Percentiles rank a stretch among this genome's conserved stretches.
Evolutionary conservation across 73 alveolate species (phyloP).

Genomic region (Paramecium biaurelia): DNA sequence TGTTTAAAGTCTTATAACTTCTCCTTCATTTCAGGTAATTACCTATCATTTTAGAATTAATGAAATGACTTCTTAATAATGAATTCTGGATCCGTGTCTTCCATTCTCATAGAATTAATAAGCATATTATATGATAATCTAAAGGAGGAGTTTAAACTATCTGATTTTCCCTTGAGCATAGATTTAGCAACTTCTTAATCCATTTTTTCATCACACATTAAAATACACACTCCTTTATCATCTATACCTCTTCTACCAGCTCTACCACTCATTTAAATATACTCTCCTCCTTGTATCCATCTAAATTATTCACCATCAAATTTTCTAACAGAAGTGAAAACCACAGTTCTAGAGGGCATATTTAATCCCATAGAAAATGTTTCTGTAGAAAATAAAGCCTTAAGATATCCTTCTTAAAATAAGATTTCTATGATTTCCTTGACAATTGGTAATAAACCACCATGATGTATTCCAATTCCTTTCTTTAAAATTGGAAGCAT

Average conservation of each 20-base stretch:
- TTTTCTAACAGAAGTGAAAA: conserved; percentile 96
- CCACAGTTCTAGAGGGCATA: conserved; percentile 99
- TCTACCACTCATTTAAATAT: conserved; percentile 99
- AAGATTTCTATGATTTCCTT: conserved; percentile 97
- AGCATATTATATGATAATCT: conserved; percentile 97
- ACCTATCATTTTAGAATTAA: conserved; percentile 96
- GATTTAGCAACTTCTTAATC: conserved; percentile 98
- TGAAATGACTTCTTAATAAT: conserved; percentile 94
- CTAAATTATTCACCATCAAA: conserved; percentile 99
- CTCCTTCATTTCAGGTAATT: conserved; percentile 83
- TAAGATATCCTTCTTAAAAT: conserved; percentile 96
- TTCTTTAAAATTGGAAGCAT: conserved; percentile 92
- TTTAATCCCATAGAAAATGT: conserved; percentile 99
- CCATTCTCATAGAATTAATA: conserved; percentile 93
- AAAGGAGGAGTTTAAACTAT: conserved; percentile 96
- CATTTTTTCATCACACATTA: conserved; percentile 96
- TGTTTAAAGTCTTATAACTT: conserved; percentile 68
- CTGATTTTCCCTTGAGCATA: conserved; percentile 97
- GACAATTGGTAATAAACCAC: conserved; percentile 99
- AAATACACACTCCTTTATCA: conserved; percentile 96
- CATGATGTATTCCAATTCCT: conserved; percentile 99
- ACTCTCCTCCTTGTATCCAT: conserved; percentile 98
- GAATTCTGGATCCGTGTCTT: conserved; percentile 95
- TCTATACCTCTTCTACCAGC: conserved; percentile 99
- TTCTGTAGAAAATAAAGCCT: conserved; percentile 99